Evolutionary conservation across 805 yeast genomes (phyloP).

Genomic region (Nakazawaea ishiwadae): DNA sequence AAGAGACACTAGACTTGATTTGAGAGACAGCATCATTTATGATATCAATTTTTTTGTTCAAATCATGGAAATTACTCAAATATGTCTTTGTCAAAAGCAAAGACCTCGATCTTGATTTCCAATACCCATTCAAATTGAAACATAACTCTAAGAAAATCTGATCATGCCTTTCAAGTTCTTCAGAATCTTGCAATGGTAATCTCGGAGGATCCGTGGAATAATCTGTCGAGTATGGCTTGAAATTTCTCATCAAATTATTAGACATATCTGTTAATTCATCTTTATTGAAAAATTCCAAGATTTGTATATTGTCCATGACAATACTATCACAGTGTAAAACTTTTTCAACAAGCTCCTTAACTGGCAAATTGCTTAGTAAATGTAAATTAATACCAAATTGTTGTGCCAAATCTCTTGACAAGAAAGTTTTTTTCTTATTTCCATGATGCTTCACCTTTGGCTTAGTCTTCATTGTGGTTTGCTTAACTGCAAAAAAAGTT

Average conservation of each 20-base stretch:
- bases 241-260: constrained; percentile 60
- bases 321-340: constrained; percentile 74
- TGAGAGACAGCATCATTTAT: constrained; percentile 72
- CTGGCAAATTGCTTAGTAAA: constrained; percentile 57
- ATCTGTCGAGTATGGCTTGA: constrained; percentile 77
- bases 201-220: constrained; percentile 41
- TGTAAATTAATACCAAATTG: constrained; percentile 94
- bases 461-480: constrained; percentile 10
- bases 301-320: constrained; percentile 61
- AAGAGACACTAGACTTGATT: constrained; percentile 58
- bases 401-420: constrained; percentile 84
- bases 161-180: constrained; percentile 82
- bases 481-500: constrained; percentile 43
- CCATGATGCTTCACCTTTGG: constrained; percentile 26
- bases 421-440: constrained; percentile 55
- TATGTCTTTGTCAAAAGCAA: constrained; percentile 62
- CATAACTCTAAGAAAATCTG: constrained; percentile 77
- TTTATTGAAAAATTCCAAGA: constrained; percentile 79
- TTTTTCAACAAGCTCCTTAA: constrained; percentile 62
- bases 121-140: constrained; percentile 79
- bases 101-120: constrained; percentile 91
- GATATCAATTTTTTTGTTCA: constrained; percentile 58
- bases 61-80: constrained; percentile 74
- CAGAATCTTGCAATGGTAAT: constrained; percentile 64
- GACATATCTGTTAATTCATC: constrained; percentile 75